Evolutionary conservation across 495 filamentous ascomycete genomes (phyloP).

Genomic region (Sabuloglossum arenarium): DNA sequence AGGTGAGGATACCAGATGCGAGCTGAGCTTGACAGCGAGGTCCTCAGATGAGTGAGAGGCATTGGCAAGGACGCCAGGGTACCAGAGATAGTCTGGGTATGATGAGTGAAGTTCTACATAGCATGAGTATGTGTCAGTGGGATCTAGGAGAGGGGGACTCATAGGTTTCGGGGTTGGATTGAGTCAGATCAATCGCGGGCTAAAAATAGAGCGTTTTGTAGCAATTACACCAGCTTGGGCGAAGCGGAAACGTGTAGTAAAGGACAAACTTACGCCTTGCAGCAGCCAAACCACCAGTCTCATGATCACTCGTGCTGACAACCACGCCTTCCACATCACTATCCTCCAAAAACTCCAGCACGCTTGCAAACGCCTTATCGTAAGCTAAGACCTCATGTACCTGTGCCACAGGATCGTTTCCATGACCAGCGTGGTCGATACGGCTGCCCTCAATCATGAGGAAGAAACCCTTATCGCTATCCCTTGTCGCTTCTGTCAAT

Average conservation of each 20-base stretch:
- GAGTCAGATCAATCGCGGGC: not conserved
- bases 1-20: constrained; percentile 23
- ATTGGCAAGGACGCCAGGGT: constrained; percentile 59
- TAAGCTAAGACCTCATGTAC: constrained; percentile 89
- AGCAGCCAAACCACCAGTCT: constrained; percentile 71
- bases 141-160: not conserved
- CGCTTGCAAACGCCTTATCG: constrained; percentile 62
- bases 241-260: not conserved
- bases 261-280: constrained; percentile 40
- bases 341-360: constrained; percentile 64
- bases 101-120: constrained; percentile 31
- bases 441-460: constrained; percentile 93
- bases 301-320: constrained; percentile 82
- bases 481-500: constrained; percentile 61
- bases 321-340: constrained; percentile 55
- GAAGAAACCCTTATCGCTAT: constrained; percentile 88
- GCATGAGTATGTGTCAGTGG: not conserved
- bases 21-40: constrained; percentile 33
- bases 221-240: not conserved
- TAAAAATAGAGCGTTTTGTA: not conserved
- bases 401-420: constrained; percentile 87
- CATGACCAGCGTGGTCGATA: constrained; percentile 91
- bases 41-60: constrained; percentile 61
- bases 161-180: not conserved
- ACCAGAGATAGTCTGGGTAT: constrained; percentile 74